Evolutionary conservation across 1,139 yeast species (phyloP), one percentile per base, ranked within the genome.

Genomic region (Pichia sp.): DNA sequence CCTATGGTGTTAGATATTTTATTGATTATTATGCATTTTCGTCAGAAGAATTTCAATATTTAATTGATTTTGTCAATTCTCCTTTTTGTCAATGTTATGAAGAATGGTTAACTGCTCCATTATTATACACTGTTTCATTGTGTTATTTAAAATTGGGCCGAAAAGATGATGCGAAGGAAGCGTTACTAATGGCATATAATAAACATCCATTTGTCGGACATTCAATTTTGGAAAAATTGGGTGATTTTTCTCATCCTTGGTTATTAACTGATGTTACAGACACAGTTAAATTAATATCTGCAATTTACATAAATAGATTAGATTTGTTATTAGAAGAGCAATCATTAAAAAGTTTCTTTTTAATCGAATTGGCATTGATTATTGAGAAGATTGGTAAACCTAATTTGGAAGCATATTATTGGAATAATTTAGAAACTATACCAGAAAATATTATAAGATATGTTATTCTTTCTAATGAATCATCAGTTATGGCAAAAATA

Each of bases 1-100:
- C 96, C 0, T 66, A 82, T 47, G 95, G 96, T 11, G 89, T 83
- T 6, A 72, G 95, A 51, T 81, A 82, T 56, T 84, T 87, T 62
- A 80, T 87, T 54, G 96, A 87, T 60, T 82, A 76, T 57, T 87
- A 85, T 59, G 82, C 92, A 6, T 67, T 86, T 9, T 69, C 80
- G 66, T 72, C 87, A 41, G 81, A 74, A 36, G 87, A 85, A 51
- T 80, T 72, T 56, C 69, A 74, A 45, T 87, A 78, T 61, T 60
- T 87, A 53, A 68, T 78, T 20, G 73, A 76, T 26, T 65, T 86
- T 33, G 71, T 72, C 0, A 59, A 73, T 29, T 76, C 85, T 5
- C 74, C 83, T 3, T 64, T 82, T 39, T 68, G 72, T 4, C 72
- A 68, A n/a, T 69, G 81, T 0, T 83, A 84, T 56, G 62, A 61